A percentile compares a stretch with the other conserved stretches of the same genome.
phyloP scores from a whole-genome alignment of 2,329 filamentous ascomycete species.

The Mollisiaceae sp. region DNA sequence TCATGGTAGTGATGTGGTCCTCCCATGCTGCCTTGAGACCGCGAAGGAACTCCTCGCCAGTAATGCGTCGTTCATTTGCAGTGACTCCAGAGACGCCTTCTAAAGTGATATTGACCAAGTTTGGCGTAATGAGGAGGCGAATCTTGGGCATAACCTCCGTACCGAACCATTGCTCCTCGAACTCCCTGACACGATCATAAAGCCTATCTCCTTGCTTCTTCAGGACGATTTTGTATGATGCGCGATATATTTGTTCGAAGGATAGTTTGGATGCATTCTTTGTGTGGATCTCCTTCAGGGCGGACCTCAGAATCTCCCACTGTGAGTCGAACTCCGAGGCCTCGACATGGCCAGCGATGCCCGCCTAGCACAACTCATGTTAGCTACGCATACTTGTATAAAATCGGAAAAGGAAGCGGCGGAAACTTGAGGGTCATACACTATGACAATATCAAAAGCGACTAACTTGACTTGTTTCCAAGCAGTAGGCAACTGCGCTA shows the following conservation, averaged over 20 bases:
- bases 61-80: conserved; percentile 77
- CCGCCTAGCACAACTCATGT: not conserved
- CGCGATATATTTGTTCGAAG: conserved; percentile 94
- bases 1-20: conserved; percentile 90
- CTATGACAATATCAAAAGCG: not conserved
- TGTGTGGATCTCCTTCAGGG: conserved; percentile 86
- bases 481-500: conserved; percentile 15
- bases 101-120: conserved; percentile 65
- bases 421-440: not conserved
- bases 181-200: conserved; percentile 79
- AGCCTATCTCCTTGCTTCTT: conserved; percentile 83
- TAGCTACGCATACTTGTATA: not conserved
- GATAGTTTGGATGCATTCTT: conserved; percentile 89
- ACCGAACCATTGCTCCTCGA: conserved; percentile 83
- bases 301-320: conserved; percentile 78
- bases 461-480: conserved; percentile 12
- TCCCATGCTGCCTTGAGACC: conserved; percentile 81
- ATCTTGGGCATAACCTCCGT: conserved; percentile 75
- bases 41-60: conserved; percentile 82
- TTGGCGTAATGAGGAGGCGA: conserved; percentile 70
- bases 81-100: conserved; percentile 63
- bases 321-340: conserved; percentile 82
- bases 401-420: not conserved
- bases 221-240: conserved; percentile 91
- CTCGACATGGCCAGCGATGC: conserved; percentile 52